These are phyloP conservation scores for Abrus precatorius DNA, from an alignment of 306 rosid genomes.

Conservation along the genomic window DNA sequence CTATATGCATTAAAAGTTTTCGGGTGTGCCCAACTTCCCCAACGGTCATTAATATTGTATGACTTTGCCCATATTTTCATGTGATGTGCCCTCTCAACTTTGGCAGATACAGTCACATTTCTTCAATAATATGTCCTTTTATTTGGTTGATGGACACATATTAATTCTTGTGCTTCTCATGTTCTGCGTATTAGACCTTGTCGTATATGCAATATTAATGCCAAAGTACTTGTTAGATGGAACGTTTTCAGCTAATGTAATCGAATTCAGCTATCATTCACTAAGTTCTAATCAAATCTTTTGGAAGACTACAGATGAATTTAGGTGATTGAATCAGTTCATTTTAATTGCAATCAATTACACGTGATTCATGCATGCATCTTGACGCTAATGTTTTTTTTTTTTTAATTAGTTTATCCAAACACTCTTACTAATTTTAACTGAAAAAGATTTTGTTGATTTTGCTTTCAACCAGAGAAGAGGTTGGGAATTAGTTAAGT, in stretches of 20 bases:
- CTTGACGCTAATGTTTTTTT: neutral
- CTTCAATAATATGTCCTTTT: slow-evolving; percentile 13
- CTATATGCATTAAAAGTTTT: slow-evolving; percentile 55
- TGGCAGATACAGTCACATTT: neutral
- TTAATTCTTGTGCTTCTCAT: slow-evolving; percentile 16
- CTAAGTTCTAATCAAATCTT: neutral
- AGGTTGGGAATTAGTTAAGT: too few species aligned
- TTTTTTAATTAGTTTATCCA: neutral
- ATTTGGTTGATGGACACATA: neutral
- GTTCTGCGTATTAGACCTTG: neutral
- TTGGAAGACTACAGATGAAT: neutral
- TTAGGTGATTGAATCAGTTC: neutral
- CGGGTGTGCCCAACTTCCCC: slow-evolving; percentile 70
- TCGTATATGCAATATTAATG: slow-evolving; percentile 12
- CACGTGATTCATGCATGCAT: neutral
- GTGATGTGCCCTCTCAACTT: slow-evolving; percentile 22
- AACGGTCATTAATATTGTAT: slow-evolving; percentile 69
- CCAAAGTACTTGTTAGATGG: neutral
- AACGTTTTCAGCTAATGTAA: neutral
- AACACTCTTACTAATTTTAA: too few species aligned
- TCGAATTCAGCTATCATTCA: neutral
- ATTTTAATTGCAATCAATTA: neutral
- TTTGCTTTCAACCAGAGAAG: too few species aligned
- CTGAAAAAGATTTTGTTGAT: too few species aligned
- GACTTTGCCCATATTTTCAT: slow-evolving; percentile 50